Base-by-base conservation (phyloP, 352 stramenopile species). In the Blastocystis sp. region DNA sequence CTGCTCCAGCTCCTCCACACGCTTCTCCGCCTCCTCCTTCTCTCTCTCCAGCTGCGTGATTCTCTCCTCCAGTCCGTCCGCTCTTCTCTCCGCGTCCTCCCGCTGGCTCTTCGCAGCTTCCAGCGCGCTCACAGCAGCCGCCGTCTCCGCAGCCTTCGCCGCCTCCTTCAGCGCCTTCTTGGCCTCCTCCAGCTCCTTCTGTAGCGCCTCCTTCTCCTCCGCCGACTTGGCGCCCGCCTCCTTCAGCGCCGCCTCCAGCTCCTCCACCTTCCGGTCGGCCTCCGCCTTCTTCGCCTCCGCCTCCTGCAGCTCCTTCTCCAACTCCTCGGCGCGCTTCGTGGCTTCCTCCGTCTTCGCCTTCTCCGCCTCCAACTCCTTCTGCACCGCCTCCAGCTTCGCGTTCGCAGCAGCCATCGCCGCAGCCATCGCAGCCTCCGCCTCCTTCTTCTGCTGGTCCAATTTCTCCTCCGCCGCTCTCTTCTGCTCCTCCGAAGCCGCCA, bases 341-440 rank as follows among this genome's bases (percentile, higher is more conserved):
- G 67, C 46, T 3, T 78, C 27, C 8, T 57, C 40, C 42, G 57
- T 16, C 7, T 57, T 51, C 69, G 61, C 56, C 24, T 40, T 34
- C 69, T 44, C 29, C 53, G 36, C 69, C 36, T 81, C 69, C 42
- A 64, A 21, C 40, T 81, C 69, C 69, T 81, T 64, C 51, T 81
- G 27, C 8, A 27, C 16, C 27, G 29, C 69, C 49, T 61, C 69
- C 49, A 48, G 38, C 46, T 81, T 51, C 27, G 16, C 36, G 18
- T 81, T 21, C 8, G 27, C 21, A 0, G 29, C 61, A 36, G 34
- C 61, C 32, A 48, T n/a, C 18, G 34, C 61, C 29, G 24, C 57
- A 59, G 51, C 51, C n/a, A 59, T 18, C 29, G 57, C 57, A 36
- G 9, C 34, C 69, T 81, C 49, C 36, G 56, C 21, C 46, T 81